phyloP scores from a whole-genome alignment of 2,329 filamentous ascomycete genomes.

The Fusarium multiceps region DNA sequence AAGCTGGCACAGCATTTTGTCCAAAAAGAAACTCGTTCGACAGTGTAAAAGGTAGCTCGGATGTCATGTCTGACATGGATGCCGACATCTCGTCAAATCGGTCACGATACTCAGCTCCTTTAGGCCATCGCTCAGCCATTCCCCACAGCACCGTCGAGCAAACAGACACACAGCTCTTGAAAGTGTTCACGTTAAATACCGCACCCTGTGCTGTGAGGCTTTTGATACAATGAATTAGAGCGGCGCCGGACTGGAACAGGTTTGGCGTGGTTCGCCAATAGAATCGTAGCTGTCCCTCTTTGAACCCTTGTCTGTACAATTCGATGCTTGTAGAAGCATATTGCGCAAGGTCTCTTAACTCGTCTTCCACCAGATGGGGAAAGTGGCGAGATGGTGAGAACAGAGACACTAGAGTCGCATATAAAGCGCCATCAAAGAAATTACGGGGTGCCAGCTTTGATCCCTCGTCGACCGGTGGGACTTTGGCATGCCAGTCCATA shows the following conservation, averaged over 20 bases:
- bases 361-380: conserved; percentile 14
- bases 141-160: conserved; percentile 45
- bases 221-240: conserved; percentile 38
- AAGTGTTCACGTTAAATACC: neutral
- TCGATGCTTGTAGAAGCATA: conserved; percentile 32
- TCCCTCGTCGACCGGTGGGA: conserved; percentile 11
- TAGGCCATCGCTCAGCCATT: conserved; percentile 46
- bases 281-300: conserved; percentile 41
- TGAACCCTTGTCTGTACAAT: conserved; percentile 37
- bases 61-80: conserved; percentile 10
- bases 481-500: conserved; percentile 27
- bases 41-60: accelerated
- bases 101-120: conserved; percentile 42
- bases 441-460: conserved; percentile 40
- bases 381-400: conserved; percentile 39
- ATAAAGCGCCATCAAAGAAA: conserved; percentile 39
- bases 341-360: conserved; percentile 30
- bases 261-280: conserved; percentile 46
- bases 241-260: conserved; percentile 40
- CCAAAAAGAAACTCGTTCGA: neutral
- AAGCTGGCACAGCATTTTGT: neutral
- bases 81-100: conserved; percentile 38
- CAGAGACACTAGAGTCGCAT: conserved; percentile 32
- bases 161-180: conserved; percentile 25
- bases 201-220: neutral